Percentiles rank a stretch among this genome's conserved stretches.
Conservation (phyloP, 73 alveolate genomes). For the Paramecium pentaurelia region DNA sequence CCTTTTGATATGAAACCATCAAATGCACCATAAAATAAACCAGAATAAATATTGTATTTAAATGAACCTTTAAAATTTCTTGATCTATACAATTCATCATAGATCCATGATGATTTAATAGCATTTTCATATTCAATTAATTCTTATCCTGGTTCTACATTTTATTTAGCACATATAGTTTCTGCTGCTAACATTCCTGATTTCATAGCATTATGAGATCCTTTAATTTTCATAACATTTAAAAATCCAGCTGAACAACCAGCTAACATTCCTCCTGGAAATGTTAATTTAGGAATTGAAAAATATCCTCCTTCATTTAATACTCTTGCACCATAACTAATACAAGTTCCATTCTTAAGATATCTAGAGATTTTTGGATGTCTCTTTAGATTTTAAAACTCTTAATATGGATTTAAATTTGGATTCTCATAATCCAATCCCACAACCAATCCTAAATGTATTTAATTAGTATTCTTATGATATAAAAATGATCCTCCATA, state of each 20-base stretch:
- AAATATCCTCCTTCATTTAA: constrained; percentile 91
- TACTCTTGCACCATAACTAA: constrained; percentile 94
- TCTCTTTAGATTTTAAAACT: constrained; percentile 73
- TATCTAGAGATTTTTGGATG: constrained; percentile 73
- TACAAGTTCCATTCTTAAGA: constrained; percentile 84
- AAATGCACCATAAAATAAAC: constrained; percentile 71
- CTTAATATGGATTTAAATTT: constrained; percentile 80
- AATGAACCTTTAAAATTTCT: constrained; percentile 74
- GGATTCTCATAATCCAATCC: constrained; percentile 95
- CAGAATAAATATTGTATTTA: constrained; percentile 70
- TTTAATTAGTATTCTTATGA: constrained; percentile 64
- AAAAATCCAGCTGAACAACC: constrained; percentile 96
- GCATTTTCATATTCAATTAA: constrained; percentile 56
- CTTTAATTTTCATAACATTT: constrained; percentile 94
- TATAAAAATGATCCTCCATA: constrained; percentile 95
- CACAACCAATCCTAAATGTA: constrained; percentile 88
- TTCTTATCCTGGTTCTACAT: constrained; percentile 63
- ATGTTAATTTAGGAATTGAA: constrained; percentile 90
- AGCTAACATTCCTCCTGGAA: constrained; percentile 95
- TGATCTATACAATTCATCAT: constrained; percentile 51
- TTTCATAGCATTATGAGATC: constrained; percentile 90
- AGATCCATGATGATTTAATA: constrained; percentile 63
- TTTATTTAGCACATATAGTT: constrained; percentile 60
- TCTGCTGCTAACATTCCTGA: constrained; percentile 94
- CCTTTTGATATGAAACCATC: constrained; percentile 71